phyloP scores from a whole-genome alignment of 225 moss, liverwort and hornwort genomes.

The Polytrichum formosum region DNA sequence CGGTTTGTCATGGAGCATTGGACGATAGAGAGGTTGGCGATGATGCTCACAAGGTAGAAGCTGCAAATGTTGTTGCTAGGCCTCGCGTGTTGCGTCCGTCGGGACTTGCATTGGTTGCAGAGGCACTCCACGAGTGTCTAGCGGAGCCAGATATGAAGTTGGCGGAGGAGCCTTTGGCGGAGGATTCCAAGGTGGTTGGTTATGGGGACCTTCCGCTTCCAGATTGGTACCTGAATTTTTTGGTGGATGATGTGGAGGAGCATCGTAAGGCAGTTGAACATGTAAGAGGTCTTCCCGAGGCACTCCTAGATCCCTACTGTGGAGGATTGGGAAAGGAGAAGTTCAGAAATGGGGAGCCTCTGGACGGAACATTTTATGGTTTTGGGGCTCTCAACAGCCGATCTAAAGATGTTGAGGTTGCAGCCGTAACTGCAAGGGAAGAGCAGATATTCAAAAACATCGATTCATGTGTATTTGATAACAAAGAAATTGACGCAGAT shows the following conservation, averaged over 20 bases:
- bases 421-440: not conserved
- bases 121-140: not conserved
- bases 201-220: not conserved
- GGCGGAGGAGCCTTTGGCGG: not conserved
- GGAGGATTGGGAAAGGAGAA: not conserved
- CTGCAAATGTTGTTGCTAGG: too few species aligned
- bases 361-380: too few species aligned
- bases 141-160: not conserved
- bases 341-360: not conserved
- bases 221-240: constrained; percentile 1
- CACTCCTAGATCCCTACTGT: not conserved
- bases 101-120: not conserved
- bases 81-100: not conserved
- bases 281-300: not conserved
- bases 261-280: not conserved
- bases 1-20: not conserved
- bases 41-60: too few species aligned
- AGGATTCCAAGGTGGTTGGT: not conserved
- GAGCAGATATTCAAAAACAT: not conserved
- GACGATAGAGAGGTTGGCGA: not conserved
- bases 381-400: too few species aligned
- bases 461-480: not conserved
- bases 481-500: not conserved
- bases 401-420: too few species aligned
- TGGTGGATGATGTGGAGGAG: not conserved